Evolutionary conservation across 2,329 filamentous ascomycete species (phyloP).

Genomic region (Pezicula radicicola): DNA sequence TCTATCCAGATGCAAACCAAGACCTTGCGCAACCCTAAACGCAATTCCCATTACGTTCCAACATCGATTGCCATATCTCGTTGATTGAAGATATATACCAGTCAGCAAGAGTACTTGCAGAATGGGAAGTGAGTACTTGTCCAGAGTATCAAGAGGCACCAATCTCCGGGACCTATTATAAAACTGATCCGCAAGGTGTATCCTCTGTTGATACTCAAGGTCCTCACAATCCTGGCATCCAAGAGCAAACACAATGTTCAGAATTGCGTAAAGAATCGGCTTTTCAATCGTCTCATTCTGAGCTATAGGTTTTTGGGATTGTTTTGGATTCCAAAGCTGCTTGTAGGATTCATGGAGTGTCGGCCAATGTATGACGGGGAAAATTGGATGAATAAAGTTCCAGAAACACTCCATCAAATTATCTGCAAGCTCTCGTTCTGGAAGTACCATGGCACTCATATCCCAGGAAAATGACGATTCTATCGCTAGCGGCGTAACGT

Average conservation of each 20-base stretch:
- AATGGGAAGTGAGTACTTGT: slow-evolving; percentile 19
- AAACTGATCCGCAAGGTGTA: slow-evolving; percentile 18
- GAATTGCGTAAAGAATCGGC: slow-evolving; percentile 17
- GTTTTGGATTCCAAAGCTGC: slow-evolving; percentile 8
- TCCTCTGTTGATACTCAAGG: slow-evolving; percentile 3
- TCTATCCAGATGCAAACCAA: slow-evolving; percentile 23
- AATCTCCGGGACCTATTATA: slow-evolving; percentile 26
- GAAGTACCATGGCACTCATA: slow-evolving; percentile 7
- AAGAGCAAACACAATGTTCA: slow-evolving; percentile 30
- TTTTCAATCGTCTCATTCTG: slow-evolving; percentile 5
- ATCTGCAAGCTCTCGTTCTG: slow-evolving; percentile 15
- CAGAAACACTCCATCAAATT: slow-evolving; percentile 13
- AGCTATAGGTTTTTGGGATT: neutral
- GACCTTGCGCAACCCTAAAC: slow-evolving; percentile 25
- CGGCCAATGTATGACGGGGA: slow-evolving; percentile 15
- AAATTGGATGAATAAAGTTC: slow-evolving; percentile 18
- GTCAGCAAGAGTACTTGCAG: slow-evolving; percentile 29
- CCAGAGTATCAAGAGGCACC: slow-evolving; percentile 23
- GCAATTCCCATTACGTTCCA: slow-evolving; percentile 29
- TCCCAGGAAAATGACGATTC: neutral
- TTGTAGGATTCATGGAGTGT: slow-evolving; percentile 10
- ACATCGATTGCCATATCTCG: slow-evolving; percentile 25
- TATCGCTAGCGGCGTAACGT: too few relatives aligned
- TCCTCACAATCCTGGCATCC: slow-evolving; percentile 22
- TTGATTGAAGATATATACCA: slow-evolving; percentile 26